Percentiles rank a stretch among this genome's conserved stretches.
phyloP scores from a whole-genome alignment of 805 yeast genomes.

The Teunomyces cretensis region DNA sequence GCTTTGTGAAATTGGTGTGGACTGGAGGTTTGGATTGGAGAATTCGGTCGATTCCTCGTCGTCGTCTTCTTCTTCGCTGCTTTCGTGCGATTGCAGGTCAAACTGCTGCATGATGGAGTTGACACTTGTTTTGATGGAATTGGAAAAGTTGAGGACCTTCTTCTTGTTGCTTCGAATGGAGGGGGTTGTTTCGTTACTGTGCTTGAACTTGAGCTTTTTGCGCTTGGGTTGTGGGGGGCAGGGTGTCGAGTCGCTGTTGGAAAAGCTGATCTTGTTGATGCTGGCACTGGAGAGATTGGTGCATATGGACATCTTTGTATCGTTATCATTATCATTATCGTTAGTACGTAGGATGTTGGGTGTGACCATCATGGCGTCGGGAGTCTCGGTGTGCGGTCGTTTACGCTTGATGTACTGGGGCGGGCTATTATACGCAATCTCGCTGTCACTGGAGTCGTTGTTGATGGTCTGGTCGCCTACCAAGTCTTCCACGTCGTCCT shows the following conservation, averaged over 20 bases:
- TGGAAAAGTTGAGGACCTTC: conserved; percentile 29
- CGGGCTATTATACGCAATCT: conserved; percentile 16
- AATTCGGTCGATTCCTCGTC: conserved; percentile 5
- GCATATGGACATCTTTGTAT: conserved; percentile 19
- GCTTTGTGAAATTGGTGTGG: conserved; percentile 43
- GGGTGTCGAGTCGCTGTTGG: conserved; percentile 43
- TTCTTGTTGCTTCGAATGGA: conserved; percentile 19
- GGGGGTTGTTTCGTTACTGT: conserved; percentile 18
- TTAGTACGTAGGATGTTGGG: conserved; percentile 14
- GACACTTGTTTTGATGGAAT: conserved; percentile 29
- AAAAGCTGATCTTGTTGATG: conserved; percentile 25
- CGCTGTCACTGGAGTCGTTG: conserved; percentile 16
- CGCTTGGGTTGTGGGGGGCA: conserved; percentile 41
- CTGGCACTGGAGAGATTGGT: conserved; percentile 13
- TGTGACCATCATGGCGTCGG: conserved; percentile 25
- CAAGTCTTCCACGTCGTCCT: conserved; percentile 13
- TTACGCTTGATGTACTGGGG: conserved; percentile 24
- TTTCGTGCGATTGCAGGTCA: conserved; percentile 10
- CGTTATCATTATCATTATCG: conserved; percentile 7
- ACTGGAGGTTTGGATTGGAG: conserved; percentile 3
- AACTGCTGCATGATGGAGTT: conserved; percentile 18
- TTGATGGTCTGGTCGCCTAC: conserved; percentile 30
- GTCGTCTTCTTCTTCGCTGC: conserved; percentile 5
- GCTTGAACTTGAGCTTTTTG: conserved; percentile 32
- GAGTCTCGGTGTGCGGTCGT: conserved; percentile 24